Base-by-base conservation (phyloP, 2,329 filamentous ascomycete genomes). In the Diplodia scrobiculata region DNA sequence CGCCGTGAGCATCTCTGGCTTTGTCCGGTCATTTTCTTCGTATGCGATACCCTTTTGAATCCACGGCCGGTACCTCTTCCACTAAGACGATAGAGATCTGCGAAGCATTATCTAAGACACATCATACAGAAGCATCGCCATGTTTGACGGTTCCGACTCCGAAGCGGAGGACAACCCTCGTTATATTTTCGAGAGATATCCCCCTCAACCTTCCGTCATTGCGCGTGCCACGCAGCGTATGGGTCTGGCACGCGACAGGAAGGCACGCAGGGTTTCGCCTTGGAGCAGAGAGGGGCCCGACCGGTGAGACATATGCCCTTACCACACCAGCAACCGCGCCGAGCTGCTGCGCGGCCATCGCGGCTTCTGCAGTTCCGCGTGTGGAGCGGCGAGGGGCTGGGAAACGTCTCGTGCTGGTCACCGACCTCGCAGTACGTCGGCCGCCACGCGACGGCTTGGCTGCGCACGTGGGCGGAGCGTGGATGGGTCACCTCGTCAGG, bases 331-430 rank as follows among this genome's bases (percentile, higher is more conserved):
- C 21, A 21, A 21, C 21, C 21, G 21, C 21, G 21, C 21, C 21
- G 21, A 21, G 21, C 21, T 21, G 21, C 21, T n/a, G 21, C 21
- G 21, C 21, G 21, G 21, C 21, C 21, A 21, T 21, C 21, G 21
- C 21, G 21, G 21, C 21, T 21, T 21, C 21, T 21, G 21, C 21
- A 21, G 21, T 21, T 21, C 21, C 21, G n/a, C 3, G n/a, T 58
- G 34, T 58, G 34, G n/a, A 58, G n/a, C 3, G 53, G 6, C 84
- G 84, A 14, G 84, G 84, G 5, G 82, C 81, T 70, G 80, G 65
- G 74, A 75, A 73, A 47, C 72, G 72, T 1, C 5, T 86, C 13
- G 54, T 59, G 6, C 38, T 58, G 10, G 14, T 58, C 17, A 58
- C 53, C 14, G 53, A 58, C 34, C 7, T 29, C 3, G 29, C 5